Evolutionary conservation across 2,329 filamentous ascomycete species (phyloP).

Genomic region (Diaporthe velutina): DNA sequence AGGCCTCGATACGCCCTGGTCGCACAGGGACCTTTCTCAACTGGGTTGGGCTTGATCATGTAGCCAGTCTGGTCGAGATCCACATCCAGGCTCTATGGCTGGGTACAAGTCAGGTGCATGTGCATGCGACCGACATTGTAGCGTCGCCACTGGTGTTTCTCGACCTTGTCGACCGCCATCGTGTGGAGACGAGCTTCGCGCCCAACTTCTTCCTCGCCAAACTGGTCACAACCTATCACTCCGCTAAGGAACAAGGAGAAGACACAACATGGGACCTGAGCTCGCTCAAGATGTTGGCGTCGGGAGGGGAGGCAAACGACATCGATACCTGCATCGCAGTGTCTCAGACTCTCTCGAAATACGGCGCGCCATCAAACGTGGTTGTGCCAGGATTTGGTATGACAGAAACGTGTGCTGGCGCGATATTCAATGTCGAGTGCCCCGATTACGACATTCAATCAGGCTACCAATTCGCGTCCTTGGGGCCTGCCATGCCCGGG

Average conservation of each 20-base stretch:
- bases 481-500: conserved; percentile 56
- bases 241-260: too few species aligned
- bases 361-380: conserved; percentile 49
- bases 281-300: conserved; percentile 41
- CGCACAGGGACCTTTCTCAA: conserved; percentile 60
- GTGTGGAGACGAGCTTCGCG: conserved; percentile 57
- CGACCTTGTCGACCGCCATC: conserved; percentile 55
- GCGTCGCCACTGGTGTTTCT: conserved; percentile 54
- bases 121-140: conserved; percentile 56
- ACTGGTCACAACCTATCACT: too few species aligned
- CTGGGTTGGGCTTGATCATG: conserved; percentile 67
- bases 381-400: conserved; percentile 61
- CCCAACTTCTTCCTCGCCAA: conserved; percentile 53
- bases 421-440: conserved; percentile 57
- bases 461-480: conserved; percentile 49
- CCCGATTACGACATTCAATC: conserved; percentile 54
- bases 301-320: conserved; percentile 61
- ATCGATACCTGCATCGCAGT: conserved; percentile 48
- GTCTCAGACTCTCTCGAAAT: too few species aligned
- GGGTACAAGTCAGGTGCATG: conserved; percentile 59
- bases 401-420: conserved; percentile 66
- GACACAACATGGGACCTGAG: too few species aligned
- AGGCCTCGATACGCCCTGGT: conserved; percentile 47
- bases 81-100: conserved; percentile 62
- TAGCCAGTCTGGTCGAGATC: conserved; percentile 64